A percentile compares a stretch with the other conserved stretches of the same genome.
Conservation (phyloP, 1,284 basidiomycete species). For the Apiotrichum sp. region DNA sequence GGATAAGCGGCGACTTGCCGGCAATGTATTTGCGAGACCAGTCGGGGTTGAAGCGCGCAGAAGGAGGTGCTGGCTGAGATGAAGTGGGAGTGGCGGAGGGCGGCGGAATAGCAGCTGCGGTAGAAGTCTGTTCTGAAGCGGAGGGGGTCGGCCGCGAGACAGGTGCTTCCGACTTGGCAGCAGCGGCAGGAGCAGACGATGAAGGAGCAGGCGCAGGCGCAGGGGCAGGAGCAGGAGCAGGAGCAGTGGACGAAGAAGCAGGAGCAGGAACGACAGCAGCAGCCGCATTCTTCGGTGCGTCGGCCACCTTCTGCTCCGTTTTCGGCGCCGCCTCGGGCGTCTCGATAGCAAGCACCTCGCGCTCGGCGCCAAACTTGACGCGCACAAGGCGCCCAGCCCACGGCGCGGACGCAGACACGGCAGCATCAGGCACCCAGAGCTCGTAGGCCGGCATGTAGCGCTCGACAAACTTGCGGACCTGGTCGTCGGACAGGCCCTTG, state of each 20-base stretch:
- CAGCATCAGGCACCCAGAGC: conserved; percentile 18
- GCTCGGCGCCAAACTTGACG: conserved; percentile 28
- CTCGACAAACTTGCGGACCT: conserved; percentile 60
- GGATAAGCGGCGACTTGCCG: conserved; percentile 48
- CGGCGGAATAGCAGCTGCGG: no score
- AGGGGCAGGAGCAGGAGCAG: background rate
- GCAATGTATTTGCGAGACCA: conserved; percentile 49
- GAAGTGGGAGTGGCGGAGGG: background rate
- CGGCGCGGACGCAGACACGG: conserved; percentile 14
- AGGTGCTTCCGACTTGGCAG: background rate
- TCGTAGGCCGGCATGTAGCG: conserved; percentile 42
- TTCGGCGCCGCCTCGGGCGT: background rate
- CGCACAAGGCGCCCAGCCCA: conserved; percentile 32
- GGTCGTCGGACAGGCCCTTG: conserved; percentile 75
- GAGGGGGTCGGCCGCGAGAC: no score
- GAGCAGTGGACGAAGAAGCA: background rate
- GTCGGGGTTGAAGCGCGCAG: conserved; percentile 30
- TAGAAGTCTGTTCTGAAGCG: no score
- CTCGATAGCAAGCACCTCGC: conserved; percentile 28
- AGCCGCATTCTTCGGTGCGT: background rate
- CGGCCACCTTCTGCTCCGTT: background rate
- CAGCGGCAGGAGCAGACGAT: background rate
- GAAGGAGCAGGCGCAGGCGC: background rate
- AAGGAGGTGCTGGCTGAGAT: background rate
- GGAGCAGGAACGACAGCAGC: background rate